Conservation (phyloP, 306 rosid species). For the Mimosa pudica region DNA sequence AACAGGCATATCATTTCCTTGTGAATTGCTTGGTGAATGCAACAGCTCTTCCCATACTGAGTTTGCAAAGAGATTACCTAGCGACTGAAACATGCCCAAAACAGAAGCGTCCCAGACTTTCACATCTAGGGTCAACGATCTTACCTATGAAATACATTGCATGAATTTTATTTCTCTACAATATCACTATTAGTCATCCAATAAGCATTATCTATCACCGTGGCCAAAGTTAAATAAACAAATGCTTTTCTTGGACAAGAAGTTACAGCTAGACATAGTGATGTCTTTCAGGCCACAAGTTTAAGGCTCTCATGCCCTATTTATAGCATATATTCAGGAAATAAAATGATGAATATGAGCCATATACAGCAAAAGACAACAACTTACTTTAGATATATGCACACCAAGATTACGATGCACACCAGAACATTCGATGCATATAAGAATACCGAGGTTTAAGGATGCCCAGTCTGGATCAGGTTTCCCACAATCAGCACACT, state of each 20-base stretch:
- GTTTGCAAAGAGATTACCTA: constrained; percentile 72
- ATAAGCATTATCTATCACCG: constrained; percentile 4
- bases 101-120: constrained; percentile 79
- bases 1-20: constrained; percentile 40
- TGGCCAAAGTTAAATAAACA: neutral
- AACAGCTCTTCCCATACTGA: constrained; percentile 84
- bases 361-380: neutral
- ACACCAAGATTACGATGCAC: constrained; percentile 92
- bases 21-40: constrained; percentile 44
- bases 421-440: constrained; percentile 89
- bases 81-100: constrained; percentile 63
- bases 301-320: neutral
- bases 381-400: constrained; percentile 76
- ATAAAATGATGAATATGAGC: neutral
- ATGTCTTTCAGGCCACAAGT: neutral
- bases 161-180: neutral
- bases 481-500: constrained; percentile 83
- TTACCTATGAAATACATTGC: constrained; percentile 50
- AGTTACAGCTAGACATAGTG: neutral
- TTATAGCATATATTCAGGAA: constrained; percentile 9
- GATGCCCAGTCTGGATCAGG: constrained; percentile 95
- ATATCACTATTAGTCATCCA: neutral
- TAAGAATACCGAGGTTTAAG: constrained; percentile 77
- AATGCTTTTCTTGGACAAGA: neutral
- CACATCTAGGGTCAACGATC: constrained; percentile 86